A percentile compares a stretch with the other conserved stretches of the same genome.
These are phyloP conservation scores for Backusella psychrophila DNA, from an alignment of 192 early-diverging fungal genomes.

Conservation along the genomic window DNA sequence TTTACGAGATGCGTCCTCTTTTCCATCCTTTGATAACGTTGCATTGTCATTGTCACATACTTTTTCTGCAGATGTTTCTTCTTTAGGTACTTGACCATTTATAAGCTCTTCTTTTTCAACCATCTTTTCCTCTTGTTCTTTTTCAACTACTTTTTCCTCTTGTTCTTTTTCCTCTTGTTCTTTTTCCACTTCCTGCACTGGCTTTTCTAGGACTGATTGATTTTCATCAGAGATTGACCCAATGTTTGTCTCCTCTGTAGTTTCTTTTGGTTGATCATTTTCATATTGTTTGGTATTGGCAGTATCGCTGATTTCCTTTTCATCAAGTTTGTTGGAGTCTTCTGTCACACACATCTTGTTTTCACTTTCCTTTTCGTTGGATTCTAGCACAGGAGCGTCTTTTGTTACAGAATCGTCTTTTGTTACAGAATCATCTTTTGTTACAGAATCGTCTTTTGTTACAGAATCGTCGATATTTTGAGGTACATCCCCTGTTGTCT, in stretches of 20 bases:
- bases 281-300: not conserved
- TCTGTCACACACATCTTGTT: not conserved
- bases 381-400: not conserved
- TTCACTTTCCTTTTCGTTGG: not conserved
- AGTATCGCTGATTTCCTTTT: not conserved
- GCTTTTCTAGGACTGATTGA: not conserved
- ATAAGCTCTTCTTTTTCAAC: not conserved
- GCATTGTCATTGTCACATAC: not conserved
- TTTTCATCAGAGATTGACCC: not conserved
- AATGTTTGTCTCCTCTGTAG: not conserved
- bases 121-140: not conserved
- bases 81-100: not conserved
- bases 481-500: not conserved
- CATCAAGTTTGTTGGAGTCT: not conserved
- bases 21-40: not conserved
- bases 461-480: not conserved
- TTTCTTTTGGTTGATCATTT: not conserved
- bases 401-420: not conserved
- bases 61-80: not conserved
- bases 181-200: not conserved
- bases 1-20: not conserved
- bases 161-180: not conserved
- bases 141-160: not conserved
- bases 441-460: too few species aligned
- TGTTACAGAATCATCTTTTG: too few species aligned